These are phyloP conservation scores for Euphorbia schlechtendalii DNA, from an alignment of 441 rosid species.

Conservation along the genomic window DNA sequence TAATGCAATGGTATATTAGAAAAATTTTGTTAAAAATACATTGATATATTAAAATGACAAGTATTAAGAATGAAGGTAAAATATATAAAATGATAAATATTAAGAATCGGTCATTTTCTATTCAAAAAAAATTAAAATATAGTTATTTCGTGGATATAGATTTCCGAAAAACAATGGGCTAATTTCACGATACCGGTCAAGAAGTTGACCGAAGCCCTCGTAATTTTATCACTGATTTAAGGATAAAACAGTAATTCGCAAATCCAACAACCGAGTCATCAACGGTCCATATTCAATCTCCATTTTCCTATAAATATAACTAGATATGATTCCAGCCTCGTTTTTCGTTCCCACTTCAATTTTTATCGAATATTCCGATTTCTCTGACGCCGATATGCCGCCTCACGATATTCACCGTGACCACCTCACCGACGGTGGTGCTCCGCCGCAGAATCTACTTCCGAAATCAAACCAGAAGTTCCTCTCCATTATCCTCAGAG, in stretches of 20 bases:
- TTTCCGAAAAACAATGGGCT: not conserved
- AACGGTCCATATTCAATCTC: not conserved
- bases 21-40: no score
- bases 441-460: slow-evolving; percentile 14
- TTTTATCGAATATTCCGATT: no score
- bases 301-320: not conserved
- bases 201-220: no score
- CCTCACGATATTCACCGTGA: slow-evolving; percentile 11
- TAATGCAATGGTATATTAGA: no score
- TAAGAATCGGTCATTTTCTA: no score
- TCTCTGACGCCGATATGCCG: slow-evolving; percentile 21
- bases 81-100: no score
- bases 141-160: not conserved
- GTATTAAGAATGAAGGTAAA: no score
- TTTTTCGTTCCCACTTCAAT: not conserved
- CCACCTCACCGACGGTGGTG: slow-evolving; percentile 14
- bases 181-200: no score
- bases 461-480: slow-evolving; percentile 39
- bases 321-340: not conserved
- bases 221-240: not conserved
- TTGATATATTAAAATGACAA: no score
- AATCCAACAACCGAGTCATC: not conserved
- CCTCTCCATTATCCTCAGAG: slow-evolving; percentile 44
- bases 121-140: no score
- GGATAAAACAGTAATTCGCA: not conserved